Base-by-base conservation (phyloP, 257 asterid species). In the Plantago major region DNA sequence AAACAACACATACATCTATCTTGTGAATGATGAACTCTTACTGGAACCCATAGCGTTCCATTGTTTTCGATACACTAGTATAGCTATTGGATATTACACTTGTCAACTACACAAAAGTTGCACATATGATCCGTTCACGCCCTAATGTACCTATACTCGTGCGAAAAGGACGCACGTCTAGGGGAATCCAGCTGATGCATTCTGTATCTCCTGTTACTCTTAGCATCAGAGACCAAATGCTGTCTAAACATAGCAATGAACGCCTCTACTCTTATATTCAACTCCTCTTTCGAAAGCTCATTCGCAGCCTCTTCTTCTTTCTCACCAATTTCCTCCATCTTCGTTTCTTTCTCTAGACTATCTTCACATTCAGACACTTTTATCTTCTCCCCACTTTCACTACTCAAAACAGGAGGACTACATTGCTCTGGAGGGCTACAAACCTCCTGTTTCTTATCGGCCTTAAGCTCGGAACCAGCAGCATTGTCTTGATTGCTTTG, bases 191-290 rank as follows among this genome's bases (percentile, higher is more conserved):
- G 40, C 22, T 60, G 60, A 44, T 58, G 49, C 30, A 30, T 38
- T 30, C 73, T 66, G 66, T 70, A 58, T 58, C 63, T 65, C 58
- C 66, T 67, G 37, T 62, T 69, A n/a, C 79, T 79, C 82, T 69
- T 83, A 1, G 89, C 90, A 77, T 93, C 97, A 63, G 91, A 77
- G 22, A 79, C 80, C 82, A 89, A 83, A 73, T 93, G 99, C 73
- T 83, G 88, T 82, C 95, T 84, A 65, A 92, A 93, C 97, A 79
- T 93, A 19, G 95, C 74, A 62, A 93, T 93, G 62, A 93, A 89
- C 15, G 92, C 91, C 67, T 93, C 99, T 15, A 74, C 99, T 78
- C 85, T 87, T 75, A 70, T 68, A 66, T 93, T 84, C 79, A 93
- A 64, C 52, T 93, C 99, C 79, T 84, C 94, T 78, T 84, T 75